Evolutionary conservation across 768 basidiomycete species (phyloP), one percentile per base, ranked within the genome.

Genomic region (Pluteus cervinus): DNA sequence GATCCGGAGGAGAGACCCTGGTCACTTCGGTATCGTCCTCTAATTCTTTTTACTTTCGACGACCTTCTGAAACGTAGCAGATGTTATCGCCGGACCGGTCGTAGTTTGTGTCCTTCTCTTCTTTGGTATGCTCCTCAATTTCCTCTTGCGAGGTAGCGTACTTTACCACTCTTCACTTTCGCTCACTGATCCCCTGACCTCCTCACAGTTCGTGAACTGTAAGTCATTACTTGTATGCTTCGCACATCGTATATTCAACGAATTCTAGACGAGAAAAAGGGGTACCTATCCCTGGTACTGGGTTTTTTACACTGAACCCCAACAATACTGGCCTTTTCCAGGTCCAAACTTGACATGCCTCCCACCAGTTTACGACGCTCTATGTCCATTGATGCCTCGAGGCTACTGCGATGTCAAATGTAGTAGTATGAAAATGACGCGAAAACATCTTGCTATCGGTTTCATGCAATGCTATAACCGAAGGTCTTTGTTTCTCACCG

Each of bases 1-100:
- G 79, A 98, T 99, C 45, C 82, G 86, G 9, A 76, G 81, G 44
- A 71, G 93, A 32, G 86, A 91, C 60, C 83, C 90, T 18, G 86
- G 88, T 0, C 79, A 86, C 51, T 96, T 96, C 47, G 92, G 92
- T 96, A 39, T 29, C 69, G 59, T 18, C 16, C 15, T 33, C 23
- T 23, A 23, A 29, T 9, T 9, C 9, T 21, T 24, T 36, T 31
- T 43, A 24, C n/a, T 33, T 17, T 49, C 24, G 10, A 7, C 14
- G 14, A 31, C 14, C 15, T 23, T 17, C 21, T 22, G 10, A 10
- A 23, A 12, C 18, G 23, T 32, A 35, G 12, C 45, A 94, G 94
- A 96, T 51, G 75, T 81, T 34, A 73, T 92, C 6, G 55, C 71
- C 3, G 96, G 93, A 1, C 96, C 96, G 0, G 54, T 97, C 16